Evolutionary conservation across 768 basidiomycete genomes (phyloP).

Genomic region (Suillus discolor): DNA sequence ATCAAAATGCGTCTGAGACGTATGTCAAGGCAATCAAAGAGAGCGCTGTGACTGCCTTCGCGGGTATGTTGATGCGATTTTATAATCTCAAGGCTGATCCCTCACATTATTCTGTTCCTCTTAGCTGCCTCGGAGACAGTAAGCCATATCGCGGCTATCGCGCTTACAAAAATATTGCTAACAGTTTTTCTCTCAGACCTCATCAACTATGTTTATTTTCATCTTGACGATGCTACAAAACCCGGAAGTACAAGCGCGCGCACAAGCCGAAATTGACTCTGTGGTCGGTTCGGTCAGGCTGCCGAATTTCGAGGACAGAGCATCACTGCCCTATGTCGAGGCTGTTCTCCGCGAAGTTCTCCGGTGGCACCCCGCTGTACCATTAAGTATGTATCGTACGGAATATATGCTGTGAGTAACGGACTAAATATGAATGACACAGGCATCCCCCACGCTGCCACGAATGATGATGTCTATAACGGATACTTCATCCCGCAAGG

Average conservation of each 20-base stretch:
- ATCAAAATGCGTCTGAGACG: slow-evolving; percentile 6
- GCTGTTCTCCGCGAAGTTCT: slow-evolving; percentile 34
- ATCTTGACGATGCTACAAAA: slow-evolving; percentile 38
- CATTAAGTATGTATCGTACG: slow-evolving; percentile 18
- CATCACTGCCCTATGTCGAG: slow-evolving; percentile 29
- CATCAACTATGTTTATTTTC: slow-evolving; percentile 34
- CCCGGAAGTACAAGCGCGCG: slow-evolving; percentile 39
- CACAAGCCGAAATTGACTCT: slow-evolving; percentile 40
- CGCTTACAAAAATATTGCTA: background rate
- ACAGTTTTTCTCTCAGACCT: slow-evolving; percentile 26
- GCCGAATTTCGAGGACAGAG: slow-evolving; percentile 32
- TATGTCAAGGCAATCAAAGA: slow-evolving; percentile 29
- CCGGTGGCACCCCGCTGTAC: slow-evolving; percentile 39
- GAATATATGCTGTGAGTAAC: background rate
- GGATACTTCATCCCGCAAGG: slow-evolving; percentile 62
- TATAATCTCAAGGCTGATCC: background rate
- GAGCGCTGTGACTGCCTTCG: slow-evolving; percentile 31
- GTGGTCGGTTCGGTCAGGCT: slow-evolving; percentile 33
- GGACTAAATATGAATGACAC: background rate
- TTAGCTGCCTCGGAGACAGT: slow-evolving; percentile 34
- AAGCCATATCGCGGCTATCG: slow-evolving; percentile 5
- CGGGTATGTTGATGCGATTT: slow-evolving; percentile 18
- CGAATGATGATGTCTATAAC: slow-evolving; percentile 43
- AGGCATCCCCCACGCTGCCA: slow-evolving; percentile 38
- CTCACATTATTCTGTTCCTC: background rate